phyloP scores from a whole-genome alignment of 1,139 yeast genomes.

The Suhomyces yuchorum region DNA sequence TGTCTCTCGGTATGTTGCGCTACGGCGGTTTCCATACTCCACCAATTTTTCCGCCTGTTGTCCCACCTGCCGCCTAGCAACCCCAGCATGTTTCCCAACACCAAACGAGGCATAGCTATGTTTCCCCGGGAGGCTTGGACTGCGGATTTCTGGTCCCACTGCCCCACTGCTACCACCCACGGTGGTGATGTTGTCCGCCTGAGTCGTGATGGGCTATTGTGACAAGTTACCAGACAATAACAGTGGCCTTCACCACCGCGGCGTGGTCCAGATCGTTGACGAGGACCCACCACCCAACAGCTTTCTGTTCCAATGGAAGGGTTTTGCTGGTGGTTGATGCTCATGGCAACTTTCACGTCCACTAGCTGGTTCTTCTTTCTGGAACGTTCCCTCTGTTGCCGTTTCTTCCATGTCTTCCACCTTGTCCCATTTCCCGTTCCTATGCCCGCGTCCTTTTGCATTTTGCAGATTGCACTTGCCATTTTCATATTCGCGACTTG shows the following conservation, averaged over 20 bases:
- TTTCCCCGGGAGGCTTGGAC: not conserved
- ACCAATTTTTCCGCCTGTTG: too few relatives aligned
- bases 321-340: too few relatives aligned
- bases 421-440: not conserved
- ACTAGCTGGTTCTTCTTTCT: too few relatives aligned
- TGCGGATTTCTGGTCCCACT: not conserved
- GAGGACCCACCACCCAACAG: not conserved
- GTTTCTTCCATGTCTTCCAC: too few relatives aligned
- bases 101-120: not conserved
- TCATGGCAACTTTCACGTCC: too few relatives aligned
- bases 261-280: not conserved
- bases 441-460: not conserved
- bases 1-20: too few relatives aligned
- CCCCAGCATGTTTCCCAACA: too few relatives aligned
- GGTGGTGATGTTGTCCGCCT: not conserved
- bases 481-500: not conserved
- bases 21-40: too few relatives aligned
- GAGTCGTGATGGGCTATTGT: not conserved
- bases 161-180: not conserved
- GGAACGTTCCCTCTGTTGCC: too few relatives aligned
- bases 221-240: not conserved
- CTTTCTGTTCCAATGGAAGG: too few relatives aligned
- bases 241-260: not conserved
- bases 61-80: too few relatives aligned
- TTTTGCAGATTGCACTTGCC: not conserved